phyloP scores from a whole-genome alignment of 1,139 yeast species.

The Geotrichum europaeum region DNA sequence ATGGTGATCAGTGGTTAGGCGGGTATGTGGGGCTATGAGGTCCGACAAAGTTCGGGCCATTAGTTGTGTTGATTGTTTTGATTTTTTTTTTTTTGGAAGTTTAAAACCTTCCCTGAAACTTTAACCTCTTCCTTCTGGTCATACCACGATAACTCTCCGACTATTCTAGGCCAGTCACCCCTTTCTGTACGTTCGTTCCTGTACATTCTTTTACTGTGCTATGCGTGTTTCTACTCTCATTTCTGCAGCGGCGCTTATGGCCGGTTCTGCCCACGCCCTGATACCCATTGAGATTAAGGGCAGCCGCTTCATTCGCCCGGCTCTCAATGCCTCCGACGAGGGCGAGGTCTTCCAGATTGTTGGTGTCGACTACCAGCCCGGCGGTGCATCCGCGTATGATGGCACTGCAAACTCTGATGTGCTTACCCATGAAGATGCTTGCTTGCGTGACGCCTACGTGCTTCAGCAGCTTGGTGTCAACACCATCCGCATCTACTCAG shows the following conservation, averaged over 20 bases:
- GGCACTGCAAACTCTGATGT: conserved; percentile 53
- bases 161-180: not conserved
- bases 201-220: not conserved
- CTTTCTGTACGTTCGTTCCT: not conserved
- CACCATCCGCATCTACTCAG: conserved; percentile 80
- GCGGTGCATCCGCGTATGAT: conserved; percentile 58
- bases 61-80: not conserved
- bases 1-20: not conserved
- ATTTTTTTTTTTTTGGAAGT: not conserved
- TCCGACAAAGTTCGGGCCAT: not conserved
- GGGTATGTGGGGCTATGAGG: too few species aligned
- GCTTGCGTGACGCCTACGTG: conserved; percentile 75
- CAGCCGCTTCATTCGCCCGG: conserved; percentile 45
- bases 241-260: conserved; percentile 14
- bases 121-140: not conserved
- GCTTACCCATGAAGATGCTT: conserved; percentile 60
- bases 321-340: conserved; percentile 35
- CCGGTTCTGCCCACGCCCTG: conserved; percentile 31
- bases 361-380: conserved; percentile 69
- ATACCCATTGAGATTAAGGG: conserved; percentile 44
- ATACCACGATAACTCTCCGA: not conserved
- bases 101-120: not conserved
- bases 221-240: conserved; percentile 9
- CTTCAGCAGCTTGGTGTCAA: conserved; percentile 75
- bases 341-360: conserved; percentile 48